Base-by-base conservation (phyloP, 805 yeast genomes). In the Ogataea glucozyma region DNA sequence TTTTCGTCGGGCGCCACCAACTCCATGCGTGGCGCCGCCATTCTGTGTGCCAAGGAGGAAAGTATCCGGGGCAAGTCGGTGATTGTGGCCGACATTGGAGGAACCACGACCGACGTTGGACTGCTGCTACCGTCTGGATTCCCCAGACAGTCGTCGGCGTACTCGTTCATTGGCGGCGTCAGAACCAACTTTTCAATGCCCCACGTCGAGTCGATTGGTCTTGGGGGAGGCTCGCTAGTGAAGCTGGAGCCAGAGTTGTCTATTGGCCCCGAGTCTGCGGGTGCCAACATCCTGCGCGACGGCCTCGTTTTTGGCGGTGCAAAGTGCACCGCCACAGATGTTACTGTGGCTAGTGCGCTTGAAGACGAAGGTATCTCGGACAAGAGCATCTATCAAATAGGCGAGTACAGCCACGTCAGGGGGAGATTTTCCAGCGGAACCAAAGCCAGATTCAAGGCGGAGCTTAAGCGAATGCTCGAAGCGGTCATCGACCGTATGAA, bases 51-150 rank as follows among this genome's bases (percentile, higher is more conserved):
- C 41, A 37, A 49, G 31, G 51, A 49, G 11, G 66, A 72, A 46
- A 22, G 60, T 38, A 36, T 51, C 22, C 55, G 53, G 0, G 48
- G 57, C 5, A 72, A 76, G 6, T 43, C 56, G 19, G 60, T 62
- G 13, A 44, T 70, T 35, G 74, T 73, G 12, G 67, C 66, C 24
- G 78, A 73, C 53, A 65, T 73, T 31, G 78, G 78, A 16, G 78
- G 77, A 8, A 73, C 78, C 9, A 73, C 78, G 5, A 57, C 76
- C 4, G 77, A 73, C 52, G 73, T 71, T 18, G 77, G 78, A 12
- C 45, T 70, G 32, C 48, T 73, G 26, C 53, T 73, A 10, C 67
- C 73, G 6, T 49, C 66, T 22, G 77, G 77, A 1, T 72, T 71
- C 53, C 78, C 77, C 6, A 55, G 75, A 27, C 75, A 71, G 43